Base-by-base conservation (phyloP, 768 basidiomycete species). In the Termitomyces eurrhizus region DNA sequence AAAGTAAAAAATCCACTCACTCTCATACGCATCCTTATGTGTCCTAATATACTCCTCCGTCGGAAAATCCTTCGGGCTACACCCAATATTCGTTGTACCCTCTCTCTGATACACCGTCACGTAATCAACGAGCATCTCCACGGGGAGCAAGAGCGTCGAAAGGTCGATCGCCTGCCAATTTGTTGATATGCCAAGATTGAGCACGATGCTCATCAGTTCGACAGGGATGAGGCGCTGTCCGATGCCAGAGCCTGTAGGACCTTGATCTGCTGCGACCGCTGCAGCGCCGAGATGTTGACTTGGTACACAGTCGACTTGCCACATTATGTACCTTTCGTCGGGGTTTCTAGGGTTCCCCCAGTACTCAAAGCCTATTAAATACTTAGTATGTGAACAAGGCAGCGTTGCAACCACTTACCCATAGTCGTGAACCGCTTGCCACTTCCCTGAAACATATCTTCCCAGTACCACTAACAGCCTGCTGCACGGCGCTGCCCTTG, bases 81-180 rank as follows among this genome's bases (percentile, higher is more conserved):
- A 93, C 2, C 90, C 89, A 29, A 86, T 68, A 67, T 89, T 90
- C 35, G 64, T 73, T 54, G 73, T 61, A 3, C 81, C 83, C 63
- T 80, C 77, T 53, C 84, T 73, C 72, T 92, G 91, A 70, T 92
- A 94, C 21, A 94, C 88, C 32, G 91, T 81, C 44, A 93, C 86
- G 69, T 92, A 93, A 70, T 94, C 90, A 41, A 93, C 73, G 46
- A 81, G 75, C 77, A 92, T 80, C 65, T 85, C 83, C 0, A 85
- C 82, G 0, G 90, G 90, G 79, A 90, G 90, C 26, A 72, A 70
- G 78, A 92, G 78, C 46, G 86, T 80, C 26, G 75, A 57, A 46
- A 79, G 59, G 57, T 87, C 80, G 62, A 80, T 78, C 3, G 73
- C 72, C 62, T 92, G 90, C 85, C 92, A 93, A 65, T 83, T 86